phyloP scores from a whole-genome alignment of 257 asterid species.

The Solanum sitiens region DNA sequence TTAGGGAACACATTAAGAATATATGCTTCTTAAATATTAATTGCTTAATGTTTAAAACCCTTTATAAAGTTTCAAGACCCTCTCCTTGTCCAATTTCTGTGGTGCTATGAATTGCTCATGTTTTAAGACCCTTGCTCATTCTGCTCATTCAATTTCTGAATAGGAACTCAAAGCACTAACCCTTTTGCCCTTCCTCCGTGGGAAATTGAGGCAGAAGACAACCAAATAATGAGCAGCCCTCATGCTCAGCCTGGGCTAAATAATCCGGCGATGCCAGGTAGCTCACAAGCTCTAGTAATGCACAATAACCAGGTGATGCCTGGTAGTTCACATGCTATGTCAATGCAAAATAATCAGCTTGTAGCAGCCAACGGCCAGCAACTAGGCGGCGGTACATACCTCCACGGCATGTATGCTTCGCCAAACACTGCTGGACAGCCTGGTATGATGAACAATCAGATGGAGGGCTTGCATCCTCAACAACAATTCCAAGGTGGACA shows the following conservation, averaged over 20 bases:
- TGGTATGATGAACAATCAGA: slow-evolving; percentile 26
- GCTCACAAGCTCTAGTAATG: background rate
- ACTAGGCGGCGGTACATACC: slow-evolving; percentile 23
- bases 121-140: background rate
- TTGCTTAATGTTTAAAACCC: background rate
- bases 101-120: background rate
- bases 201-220: slow-evolving; percentile 56
- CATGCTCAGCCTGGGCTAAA: background rate
- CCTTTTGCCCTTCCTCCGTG: slow-evolving; percentile 91
- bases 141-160: background rate
- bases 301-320: background rate
- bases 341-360: slow-evolving; percentile 10
- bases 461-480: slow-evolving; percentile 30
- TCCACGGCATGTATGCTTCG: slow-evolving; percentile 30
- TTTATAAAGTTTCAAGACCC: background rate
- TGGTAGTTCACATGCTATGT: background rate
- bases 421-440: slow-evolving; percentile 24
- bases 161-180: slow-evolving; percentile 41
- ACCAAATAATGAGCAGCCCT: slow-evolving; percentile 17
- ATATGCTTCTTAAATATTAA: background rate
- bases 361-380: slow-evolving; percentile 24
- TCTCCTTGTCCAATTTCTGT: background rate
- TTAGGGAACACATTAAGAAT: background rate
- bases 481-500: slow-evolving; percentile 16
- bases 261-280: background rate